A percentile compares a stretch with the other conserved stretches of the same genome.
Conservation (phyloP, 108 stramenopile genomes). For the Bacterosira constricta region DNA sequence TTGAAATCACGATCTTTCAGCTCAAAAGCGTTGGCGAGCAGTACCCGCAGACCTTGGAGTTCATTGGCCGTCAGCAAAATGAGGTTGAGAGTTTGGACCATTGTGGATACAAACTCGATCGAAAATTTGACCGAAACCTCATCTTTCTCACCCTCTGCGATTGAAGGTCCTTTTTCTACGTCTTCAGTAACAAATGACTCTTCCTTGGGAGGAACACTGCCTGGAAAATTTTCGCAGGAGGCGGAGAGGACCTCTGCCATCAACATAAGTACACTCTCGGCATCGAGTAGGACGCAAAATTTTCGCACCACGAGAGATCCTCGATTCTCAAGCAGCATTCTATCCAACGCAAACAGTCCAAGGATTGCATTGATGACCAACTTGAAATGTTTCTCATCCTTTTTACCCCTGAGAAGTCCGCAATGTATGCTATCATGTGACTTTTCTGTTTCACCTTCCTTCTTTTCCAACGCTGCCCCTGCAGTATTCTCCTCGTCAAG, state of each 20-base stretch:
- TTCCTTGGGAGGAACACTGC: constrained; percentile 12
- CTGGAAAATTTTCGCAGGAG: constrained; percentile 45
- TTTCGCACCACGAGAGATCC: constrained; percentile 97
- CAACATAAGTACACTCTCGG: constrained; percentile 92
- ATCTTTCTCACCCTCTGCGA: constrained; percentile 33
- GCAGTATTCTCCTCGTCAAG: constrained; percentile 38
- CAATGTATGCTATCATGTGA: constrained; percentile 9
- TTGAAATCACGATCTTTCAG: constrained; percentile 13
- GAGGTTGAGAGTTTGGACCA: constrained; percentile 98
- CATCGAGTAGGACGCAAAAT: constrained; percentile 93
- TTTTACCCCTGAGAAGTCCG: constrained; percentile 40
- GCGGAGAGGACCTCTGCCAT: constrained; percentile 83
- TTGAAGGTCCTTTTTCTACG: constrained; percentile 23
- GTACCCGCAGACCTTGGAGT: constrained; percentile 84
- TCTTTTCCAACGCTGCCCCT: constrained; percentile 35
- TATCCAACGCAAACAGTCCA: constrained; percentile 86
- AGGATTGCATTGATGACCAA: constrained; percentile 93
- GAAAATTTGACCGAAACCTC: constrained; percentile 50
- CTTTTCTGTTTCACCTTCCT: constrained; percentile 13
- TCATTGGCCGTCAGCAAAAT: constrained; percentile 97
- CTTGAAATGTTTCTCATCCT: constrained; percentile 84
- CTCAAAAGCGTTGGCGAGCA: constrained; percentile 61
- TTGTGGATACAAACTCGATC: constrained; percentile 91
- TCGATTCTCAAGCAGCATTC: constrained; percentile 91
- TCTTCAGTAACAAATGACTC: not conserved